Percentiles rank a stretch among this genome's conserved stretches.
phyloP scores from a whole-genome alignment of 345 rosid genomes.

The Syzygium grande region DNA sequence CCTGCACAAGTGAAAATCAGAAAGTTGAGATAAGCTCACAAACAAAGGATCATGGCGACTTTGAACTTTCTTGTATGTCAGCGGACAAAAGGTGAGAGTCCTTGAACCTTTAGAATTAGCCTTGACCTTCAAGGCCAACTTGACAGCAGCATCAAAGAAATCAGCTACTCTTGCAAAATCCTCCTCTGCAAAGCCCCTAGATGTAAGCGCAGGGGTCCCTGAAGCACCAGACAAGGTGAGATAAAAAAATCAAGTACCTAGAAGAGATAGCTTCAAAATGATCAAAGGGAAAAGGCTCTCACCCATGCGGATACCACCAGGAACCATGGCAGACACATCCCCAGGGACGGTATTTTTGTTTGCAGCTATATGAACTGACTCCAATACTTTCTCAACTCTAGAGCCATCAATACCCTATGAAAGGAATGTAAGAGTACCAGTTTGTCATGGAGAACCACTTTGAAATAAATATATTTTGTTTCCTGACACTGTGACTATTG shows the following conservation, averaged over 20 bases:
- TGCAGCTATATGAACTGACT: conserved; percentile 86
- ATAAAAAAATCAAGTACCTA: background rate
- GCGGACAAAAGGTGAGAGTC: background rate
- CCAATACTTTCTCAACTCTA: conserved; percentile 90
- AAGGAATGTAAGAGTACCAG: background rate
- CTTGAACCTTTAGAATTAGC: conserved; percentile 51
- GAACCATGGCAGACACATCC: conserved; percentile 99
- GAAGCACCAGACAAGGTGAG: conserved; percentile 10
- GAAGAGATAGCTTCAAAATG: background rate
- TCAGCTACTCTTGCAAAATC: conserved; percentile 91
- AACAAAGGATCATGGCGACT: background rate
- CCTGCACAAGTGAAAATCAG: conserved; percentile 29
- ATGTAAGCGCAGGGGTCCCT: conserved; percentile 98
- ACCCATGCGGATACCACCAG: conserved; percentile 98
- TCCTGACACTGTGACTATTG: background rate
- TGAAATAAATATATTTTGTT: background rate
- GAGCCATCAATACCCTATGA: conserved; percentile 89
- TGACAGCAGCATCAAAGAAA: conserved; percentile 77
- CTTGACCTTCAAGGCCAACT: conserved; percentile 74
- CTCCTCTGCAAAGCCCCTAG: conserved; percentile 83
- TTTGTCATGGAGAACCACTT: background rate
- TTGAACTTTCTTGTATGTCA: background rate
- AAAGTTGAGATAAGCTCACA: background rate
- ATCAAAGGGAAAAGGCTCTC: conserved; percentile 7
- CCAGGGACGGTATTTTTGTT: conserved; percentile 96